Base-by-base conservation (phyloP, 768 basidiomycete species). In the Boletus subcaerulescens region DNA sequence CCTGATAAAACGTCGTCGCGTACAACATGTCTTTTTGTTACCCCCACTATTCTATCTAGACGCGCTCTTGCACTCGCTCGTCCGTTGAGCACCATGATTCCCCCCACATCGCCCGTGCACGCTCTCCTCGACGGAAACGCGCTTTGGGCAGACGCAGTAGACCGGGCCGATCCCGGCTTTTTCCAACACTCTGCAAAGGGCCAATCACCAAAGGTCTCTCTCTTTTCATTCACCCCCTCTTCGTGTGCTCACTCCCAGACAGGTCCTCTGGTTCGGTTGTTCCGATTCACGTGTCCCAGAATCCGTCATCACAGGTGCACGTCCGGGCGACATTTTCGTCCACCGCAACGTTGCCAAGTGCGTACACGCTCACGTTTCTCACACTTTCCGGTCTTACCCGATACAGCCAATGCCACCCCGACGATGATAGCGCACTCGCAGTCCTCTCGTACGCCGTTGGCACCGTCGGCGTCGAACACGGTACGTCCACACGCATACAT, bases 341-440 rank as follows among this genome's bases (percentile, higher is more conserved):
- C 86, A 93, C 73, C 77, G 93, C 45, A 95, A 95, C 71, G 85
- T 96, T 56, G 93, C 93, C 26, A 96, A 96, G 87, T 91, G 60
- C 14, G 24, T 20, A 44, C 33, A 10, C 26, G 0, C 17, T 2
- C 42, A 43, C 48, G 1, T 38, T 38, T 26, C 31, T 43, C 18
- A 42, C 18, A 42, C 39, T 4, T 5, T 6, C 14, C 14, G 33
- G 33, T 35, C 14, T 35, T 6, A 41, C 20, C 29, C 29, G 29
- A 3, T 35, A 35, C 60, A 90, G 89, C 67, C 92, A 93, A 73
- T 80, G 93, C 66, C 85, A 82, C 52, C 73, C 77, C 4, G 70
- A 85, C 52, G 93, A 96, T 68, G 80, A 80, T 55, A 92, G 80
- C 64, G 83, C 82, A 1, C 77, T 83, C 49, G 79, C 92, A 1